A percentile compares a stretch with the other conserved stretches of the same genome.
phyloP scores from a whole-genome alignment of 2,329 filamentous ascomycete genomes.

The Botrytis paeoniae region DNA sequence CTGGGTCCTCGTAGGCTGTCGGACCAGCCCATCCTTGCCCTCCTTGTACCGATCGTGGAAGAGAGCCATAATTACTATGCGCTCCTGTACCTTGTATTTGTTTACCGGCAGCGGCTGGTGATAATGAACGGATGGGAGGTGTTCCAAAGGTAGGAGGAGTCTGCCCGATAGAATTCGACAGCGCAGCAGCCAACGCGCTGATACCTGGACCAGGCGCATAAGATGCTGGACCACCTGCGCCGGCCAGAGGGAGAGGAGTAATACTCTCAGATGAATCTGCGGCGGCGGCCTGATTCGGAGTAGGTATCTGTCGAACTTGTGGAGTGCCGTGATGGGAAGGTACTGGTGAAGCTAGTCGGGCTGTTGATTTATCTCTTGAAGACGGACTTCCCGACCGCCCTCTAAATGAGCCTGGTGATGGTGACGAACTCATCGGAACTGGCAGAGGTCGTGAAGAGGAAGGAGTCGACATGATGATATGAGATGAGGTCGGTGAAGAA shows the following conservation, averaged over 20 bases:
- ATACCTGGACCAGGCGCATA: constrained; percentile 74
- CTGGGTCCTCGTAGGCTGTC: constrained; percentile 78
- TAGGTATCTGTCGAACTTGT: constrained; percentile 49
- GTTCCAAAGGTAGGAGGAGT: constrained; percentile 70
- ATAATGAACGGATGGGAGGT: constrained; percentile 55
- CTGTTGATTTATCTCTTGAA: constrained; percentile 55
- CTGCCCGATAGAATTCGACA: constrained; percentile 70
- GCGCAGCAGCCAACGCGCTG: constrained; percentile 84
- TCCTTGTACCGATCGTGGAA: constrained; percentile 48
- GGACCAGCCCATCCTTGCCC: constrained; percentile 45
- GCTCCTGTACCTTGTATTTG: constrained; percentile 42
- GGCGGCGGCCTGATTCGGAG: constrained; percentile 42
- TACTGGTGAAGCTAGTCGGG: constrained; percentile 58
- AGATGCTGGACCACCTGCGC: constrained; percentile 48
- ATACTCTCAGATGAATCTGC: constrained; percentile 43
- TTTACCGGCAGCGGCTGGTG: constrained; percentile 52
- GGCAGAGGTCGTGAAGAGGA: constrained; percentile 39
- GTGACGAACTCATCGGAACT: constrained; percentile 47
- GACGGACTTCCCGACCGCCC: constrained; percentile 40
- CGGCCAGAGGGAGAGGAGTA: constrained; percentile 55
- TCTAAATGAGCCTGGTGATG: constrained; percentile 27
- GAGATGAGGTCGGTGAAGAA: constrained; percentile 12
- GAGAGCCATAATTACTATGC: constrained; percentile 79
- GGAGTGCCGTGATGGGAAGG: constrained; percentile 47
- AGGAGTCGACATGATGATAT: constrained; percentile 38